A percentile compares a stretch with the other conserved stretches of the same genome.
These are phyloP conservation scores for Cytospora chrysosperma DNA, from an alignment of 2,329 filamentous ascomycete species.

Conservation along the genomic window DNA sequence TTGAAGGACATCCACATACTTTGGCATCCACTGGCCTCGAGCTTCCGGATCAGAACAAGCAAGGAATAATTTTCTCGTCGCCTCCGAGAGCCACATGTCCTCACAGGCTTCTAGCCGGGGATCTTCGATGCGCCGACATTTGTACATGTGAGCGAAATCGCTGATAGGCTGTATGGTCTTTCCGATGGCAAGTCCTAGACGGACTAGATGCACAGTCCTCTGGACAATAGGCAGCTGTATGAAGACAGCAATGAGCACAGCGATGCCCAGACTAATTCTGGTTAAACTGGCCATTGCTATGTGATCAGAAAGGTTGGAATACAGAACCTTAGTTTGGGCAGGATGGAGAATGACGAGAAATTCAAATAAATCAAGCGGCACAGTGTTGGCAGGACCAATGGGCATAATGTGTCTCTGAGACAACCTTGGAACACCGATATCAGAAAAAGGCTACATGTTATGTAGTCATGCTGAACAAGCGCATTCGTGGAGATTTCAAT, in stretches of 20 bases:
- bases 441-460: too few species aligned
- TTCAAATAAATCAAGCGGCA: too few species aligned
- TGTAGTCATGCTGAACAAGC: too few species aligned
- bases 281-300: neutral
- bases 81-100: constrained; percentile 35
- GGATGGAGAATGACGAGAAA: too few species aligned
- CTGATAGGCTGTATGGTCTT: constrained; percentile 30
- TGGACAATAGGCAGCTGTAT: neutral
- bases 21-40: constrained; percentile 30
- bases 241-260: constrained; percentile 1
- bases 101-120: constrained; percentile 33
- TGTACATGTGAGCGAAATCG: constrained; percentile 31
- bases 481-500: too few species aligned
- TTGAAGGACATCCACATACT: constrained; percentile 22
- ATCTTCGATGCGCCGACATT: constrained; percentile 32
- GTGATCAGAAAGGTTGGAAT: neutral
- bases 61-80: constrained; percentile 33
- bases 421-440: too few species aligned
- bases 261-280: neutral
- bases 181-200: constrained; percentile 28
- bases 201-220: constrained; percentile 20
- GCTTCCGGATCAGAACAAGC: constrained; percentile 30
- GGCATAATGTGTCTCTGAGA: too few species aligned
- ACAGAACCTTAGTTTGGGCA: too few species aligned
- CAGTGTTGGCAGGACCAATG: too few species aligned